Evolutionary conservation across 495 filamentous ascomycete species (phyloP).

Genomic region (Jackrogersella multiformis): DNA sequence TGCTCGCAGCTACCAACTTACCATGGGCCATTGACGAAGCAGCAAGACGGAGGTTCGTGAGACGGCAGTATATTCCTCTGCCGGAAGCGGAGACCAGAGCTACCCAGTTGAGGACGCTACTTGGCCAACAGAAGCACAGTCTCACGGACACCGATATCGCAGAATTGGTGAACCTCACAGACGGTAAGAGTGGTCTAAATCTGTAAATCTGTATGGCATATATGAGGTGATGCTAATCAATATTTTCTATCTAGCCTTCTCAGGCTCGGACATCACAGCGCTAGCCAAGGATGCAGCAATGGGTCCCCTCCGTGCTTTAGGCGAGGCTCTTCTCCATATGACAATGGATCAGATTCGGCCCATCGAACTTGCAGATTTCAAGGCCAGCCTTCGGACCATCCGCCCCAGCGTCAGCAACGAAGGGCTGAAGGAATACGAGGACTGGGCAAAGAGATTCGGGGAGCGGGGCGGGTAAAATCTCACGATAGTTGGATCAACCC

Average conservation of each 20-base stretch:
- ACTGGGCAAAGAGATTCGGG: conserved; percentile 93
- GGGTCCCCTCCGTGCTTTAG: conserved; percentile 91
- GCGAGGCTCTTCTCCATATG: conserved; percentile 88
- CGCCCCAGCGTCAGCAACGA: conserved; percentile 88
- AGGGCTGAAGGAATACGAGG: conserved; percentile 86
- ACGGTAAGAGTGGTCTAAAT: conserved; percentile 67
- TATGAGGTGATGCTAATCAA: conserved; percentile 11
- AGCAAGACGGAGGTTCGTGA: conserved; percentile 88
- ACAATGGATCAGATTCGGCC: conserved; percentile 92
- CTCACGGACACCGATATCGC: conserved; percentile 78
- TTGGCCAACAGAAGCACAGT: conserved; percentile 87
- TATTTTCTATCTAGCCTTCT: conserved; percentile 74
- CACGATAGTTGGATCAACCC: background rate
- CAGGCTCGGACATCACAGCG: conserved; percentile 96
- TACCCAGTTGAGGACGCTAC: conserved; percentile 76
- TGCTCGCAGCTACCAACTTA: conserved; percentile 94
- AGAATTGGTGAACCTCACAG: conserved; percentile 80
- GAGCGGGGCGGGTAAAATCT: conserved; percentile 78
- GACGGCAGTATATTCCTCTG: conserved; percentile 94
- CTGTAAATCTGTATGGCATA: background rate
- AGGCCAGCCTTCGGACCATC: conserved; percentile 84
- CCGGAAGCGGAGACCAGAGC: conserved; percentile 84
- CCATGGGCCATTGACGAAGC: conserved; percentile 99
- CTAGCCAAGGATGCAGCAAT: conserved; percentile 98
- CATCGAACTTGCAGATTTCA: conserved; percentile 84